These are phyloP conservation scores for Calocera cornea DNA, from an alignment of 768 basidiomycete species.

Conservation along the genomic window DNA sequence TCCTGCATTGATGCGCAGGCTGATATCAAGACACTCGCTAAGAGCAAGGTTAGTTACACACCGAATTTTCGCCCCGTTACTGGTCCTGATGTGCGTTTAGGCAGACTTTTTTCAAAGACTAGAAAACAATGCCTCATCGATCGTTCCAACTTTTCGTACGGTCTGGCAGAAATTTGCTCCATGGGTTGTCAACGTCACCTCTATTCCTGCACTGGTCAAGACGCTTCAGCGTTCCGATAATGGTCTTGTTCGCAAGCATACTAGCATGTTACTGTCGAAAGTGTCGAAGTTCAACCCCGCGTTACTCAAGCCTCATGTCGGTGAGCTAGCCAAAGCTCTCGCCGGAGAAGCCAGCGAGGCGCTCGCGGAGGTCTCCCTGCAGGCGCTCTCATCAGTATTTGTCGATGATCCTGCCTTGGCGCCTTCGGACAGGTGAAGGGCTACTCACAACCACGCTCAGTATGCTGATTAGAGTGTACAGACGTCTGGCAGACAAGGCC, in stretches of 20 bases:
- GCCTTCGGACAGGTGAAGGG: slow-evolving; percentile 52
- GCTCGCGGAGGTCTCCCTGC: slow-evolving; percentile 54
- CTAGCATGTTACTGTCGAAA: slow-evolving; percentile 22
- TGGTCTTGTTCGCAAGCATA: neutral
- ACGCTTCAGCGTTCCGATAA: slow-evolving; percentile 36
- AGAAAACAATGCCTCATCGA: slow-evolving; percentile 50
- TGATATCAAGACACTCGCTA: slow-evolving; percentile 66
- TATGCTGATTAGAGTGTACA: slow-evolving; percentile 21
- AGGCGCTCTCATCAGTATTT: slow-evolving; percentile 58
- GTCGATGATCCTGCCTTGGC: slow-evolving; percentile 44
- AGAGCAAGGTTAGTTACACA: slow-evolving; percentile 45
- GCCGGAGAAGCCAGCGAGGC: slow-evolving; percentile 42
- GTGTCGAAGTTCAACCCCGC: slow-evolving; percentile 65
- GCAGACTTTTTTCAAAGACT: slow-evolving; percentile 66
- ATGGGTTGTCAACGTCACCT: slow-evolving; percentile 71
- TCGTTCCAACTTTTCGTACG: slow-evolving; percentile 57
- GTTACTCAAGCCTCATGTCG: slow-evolving; percentile 58
- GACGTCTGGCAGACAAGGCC: slow-evolving; percentile 33
- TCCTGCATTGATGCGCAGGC: slow-evolving; percentile 73
- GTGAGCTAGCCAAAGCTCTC: slow-evolving; percentile 61
- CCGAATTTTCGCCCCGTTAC: neutral
- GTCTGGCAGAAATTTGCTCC: slow-evolving; percentile 38
- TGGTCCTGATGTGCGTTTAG: slow-evolving; percentile 25
- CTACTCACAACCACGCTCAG: slow-evolving; percentile 36
- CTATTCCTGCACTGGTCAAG: slow-evolving; percentile 66